These are phyloP conservation scores for Lactifluus echinatus DNA, from an alignment of 768 basidiomycete species.

Conservation along the genomic window DNA sequence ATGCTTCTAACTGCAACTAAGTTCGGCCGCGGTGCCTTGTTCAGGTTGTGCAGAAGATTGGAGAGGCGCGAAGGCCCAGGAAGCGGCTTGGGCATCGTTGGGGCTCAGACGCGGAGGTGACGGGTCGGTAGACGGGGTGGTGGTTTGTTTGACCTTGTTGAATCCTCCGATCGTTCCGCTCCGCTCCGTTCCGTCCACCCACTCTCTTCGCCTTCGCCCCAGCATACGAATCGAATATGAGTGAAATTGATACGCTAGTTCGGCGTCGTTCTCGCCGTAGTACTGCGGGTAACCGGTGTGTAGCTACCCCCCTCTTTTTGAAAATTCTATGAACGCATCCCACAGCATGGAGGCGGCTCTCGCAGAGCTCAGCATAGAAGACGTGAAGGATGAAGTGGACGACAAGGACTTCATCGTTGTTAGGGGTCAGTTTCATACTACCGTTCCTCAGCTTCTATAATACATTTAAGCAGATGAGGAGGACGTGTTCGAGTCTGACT, in stretches of 20 bases:
- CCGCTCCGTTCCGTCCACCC: neutral
- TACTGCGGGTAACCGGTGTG: constrained; percentile 72
- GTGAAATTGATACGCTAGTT: constrained; percentile 39
- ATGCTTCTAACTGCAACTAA: constrained; percentile 42
- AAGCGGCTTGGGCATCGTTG: constrained; percentile 13
- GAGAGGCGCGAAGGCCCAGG: constrained; percentile 50
- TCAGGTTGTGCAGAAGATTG: constrained; percentile 43
- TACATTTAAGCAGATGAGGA: constrained; percentile 53
- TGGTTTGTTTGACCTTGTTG: neutral
- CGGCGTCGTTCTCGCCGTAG: constrained; percentile 56
- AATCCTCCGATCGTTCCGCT: neutral
- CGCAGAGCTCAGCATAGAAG: constrained; percentile 52
- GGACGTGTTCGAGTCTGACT: constrained; percentile 76
- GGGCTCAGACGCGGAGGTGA: too few relatives aligned
- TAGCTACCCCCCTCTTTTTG: neutral
- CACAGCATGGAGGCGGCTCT: constrained; percentile 69
- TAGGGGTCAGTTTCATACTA: constrained; percentile 39
- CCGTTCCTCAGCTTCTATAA: neutral
- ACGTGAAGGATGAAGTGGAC: constrained; percentile 49
- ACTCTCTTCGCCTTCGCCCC: neutral
- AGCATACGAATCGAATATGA: constrained; percentile 18
- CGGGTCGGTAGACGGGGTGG: too few relatives aligned
- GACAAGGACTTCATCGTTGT: constrained; percentile 61
- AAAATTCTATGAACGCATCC: constrained; percentile 3
- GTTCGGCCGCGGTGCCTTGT: constrained; percentile 40